These are phyloP conservation scores for Inga leiocalycina DNA, from an alignment of 306 rosid species.

Conservation along the genomic window DNA sequence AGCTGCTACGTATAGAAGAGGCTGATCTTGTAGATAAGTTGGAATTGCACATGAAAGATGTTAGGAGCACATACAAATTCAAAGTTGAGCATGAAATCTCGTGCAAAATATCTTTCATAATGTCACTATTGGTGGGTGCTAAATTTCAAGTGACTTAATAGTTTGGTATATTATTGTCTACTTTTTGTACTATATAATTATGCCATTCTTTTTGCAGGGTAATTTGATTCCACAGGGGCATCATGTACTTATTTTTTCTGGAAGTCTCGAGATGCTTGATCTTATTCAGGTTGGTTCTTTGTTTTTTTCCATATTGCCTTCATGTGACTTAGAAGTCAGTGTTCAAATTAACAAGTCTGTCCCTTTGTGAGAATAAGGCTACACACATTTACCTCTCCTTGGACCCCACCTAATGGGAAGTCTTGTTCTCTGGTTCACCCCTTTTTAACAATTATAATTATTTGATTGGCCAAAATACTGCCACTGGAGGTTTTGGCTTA, in stretches of 20 bases:
- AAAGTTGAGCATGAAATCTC: constrained; percentile 49
- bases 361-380: too few relatives aligned
- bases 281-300: neutral
- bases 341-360: too few relatives aligned
- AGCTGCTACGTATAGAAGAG: constrained; percentile 40
- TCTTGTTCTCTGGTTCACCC: too few relatives aligned
- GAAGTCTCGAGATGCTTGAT: neutral
- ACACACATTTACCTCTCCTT: too few relatives aligned
- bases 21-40: constrained; percentile 66
- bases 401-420: too few relatives aligned
- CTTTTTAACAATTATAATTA: too few relatives aligned
- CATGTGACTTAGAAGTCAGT: too few relatives aligned
- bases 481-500: too few relatives aligned
- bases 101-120: constrained; percentile 82
- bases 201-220: neutral
- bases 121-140: constrained; percentile 77
- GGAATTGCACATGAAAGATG: constrained; percentile 82
- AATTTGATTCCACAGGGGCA: neutral
- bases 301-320: too few relatives aligned
- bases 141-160: constrained; percentile 4
- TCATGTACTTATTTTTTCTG: neutral
- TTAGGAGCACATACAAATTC: constrained; percentile 64
- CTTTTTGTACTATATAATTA: neutral
- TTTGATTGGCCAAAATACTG: too few relatives aligned
- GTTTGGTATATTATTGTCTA: neutral